Percentiles rank a stretch among this genome's conserved stretches.
Conservation (phyloP, 2,329 filamentous ascomycete species). For the Graphilbum ipis-grandicollis region DNA sequence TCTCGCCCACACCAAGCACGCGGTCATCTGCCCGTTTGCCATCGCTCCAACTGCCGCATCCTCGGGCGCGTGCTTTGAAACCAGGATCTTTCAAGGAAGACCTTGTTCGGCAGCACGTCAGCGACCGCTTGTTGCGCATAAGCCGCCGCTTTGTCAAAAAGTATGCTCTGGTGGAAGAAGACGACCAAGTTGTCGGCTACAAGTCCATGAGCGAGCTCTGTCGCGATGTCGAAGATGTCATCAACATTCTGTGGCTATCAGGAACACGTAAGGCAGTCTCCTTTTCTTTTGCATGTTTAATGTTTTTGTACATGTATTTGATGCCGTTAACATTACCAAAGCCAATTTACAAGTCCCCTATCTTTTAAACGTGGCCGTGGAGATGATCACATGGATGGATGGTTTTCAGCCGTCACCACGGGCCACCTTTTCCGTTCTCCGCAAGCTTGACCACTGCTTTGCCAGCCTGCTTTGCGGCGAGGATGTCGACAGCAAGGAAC, state of each 20-base stretch:
- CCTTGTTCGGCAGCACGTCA: conserved; percentile 38
- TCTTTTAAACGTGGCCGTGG: conserved; percentile 58
- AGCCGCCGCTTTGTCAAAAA: conserved; percentile 45
- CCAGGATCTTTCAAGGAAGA: conserved; percentile 44
- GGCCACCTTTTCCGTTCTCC: conserved; percentile 52
- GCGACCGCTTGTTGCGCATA: conserved; percentile 32
- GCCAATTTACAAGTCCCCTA: conserved; percentile 71
- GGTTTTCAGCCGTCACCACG: conserved; percentile 52
- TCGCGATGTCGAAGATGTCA: conserved; percentile 53
- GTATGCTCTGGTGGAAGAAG: conserved; percentile 25
- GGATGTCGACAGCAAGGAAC: conserved; percentile 46
- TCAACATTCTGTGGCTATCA: conserved; percentile 74
- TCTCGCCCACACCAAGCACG: conserved; percentile 31
- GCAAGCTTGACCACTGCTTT: conserved; percentile 73
- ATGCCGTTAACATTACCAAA: conserved; percentile 16
- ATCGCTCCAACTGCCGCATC: conserved; percentile 30
- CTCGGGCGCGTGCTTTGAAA: conserved; percentile 31
- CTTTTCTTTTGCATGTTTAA: neutral
- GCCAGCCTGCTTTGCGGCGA: conserved; percentile 52
- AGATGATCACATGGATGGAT: conserved; percentile 54
- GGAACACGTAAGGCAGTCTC: conserved; percentile 53
- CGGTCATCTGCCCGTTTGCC: neutral
- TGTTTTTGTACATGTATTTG: neutral
- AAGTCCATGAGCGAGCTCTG: conserved; percentile 51
- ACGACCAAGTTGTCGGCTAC: conserved; percentile 33